Conservation (phyloP, 768 basidiomycete species). For the Suillus brevipes region DNA sequence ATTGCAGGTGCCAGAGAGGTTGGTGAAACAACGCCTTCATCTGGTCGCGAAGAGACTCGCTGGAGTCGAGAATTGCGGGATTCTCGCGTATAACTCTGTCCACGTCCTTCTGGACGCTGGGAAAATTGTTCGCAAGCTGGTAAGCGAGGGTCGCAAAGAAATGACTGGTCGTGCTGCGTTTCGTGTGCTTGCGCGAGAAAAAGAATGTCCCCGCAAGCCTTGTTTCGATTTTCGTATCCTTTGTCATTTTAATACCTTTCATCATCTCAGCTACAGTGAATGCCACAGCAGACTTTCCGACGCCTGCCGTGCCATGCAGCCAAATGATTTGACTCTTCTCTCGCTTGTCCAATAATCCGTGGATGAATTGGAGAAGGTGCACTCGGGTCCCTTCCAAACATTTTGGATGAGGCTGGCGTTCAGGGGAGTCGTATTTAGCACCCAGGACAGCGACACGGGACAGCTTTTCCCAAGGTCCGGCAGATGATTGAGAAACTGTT, state of each 20-base stretch:
- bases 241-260: not conserved
- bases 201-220: not conserved
- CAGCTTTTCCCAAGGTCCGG: not conserved
- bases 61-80: not conserved
- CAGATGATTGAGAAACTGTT: too few relatives aligned
- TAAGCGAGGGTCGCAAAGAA: not conserved
- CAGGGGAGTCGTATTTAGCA: not conserved
- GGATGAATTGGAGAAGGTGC: not conserved
- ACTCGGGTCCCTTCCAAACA: not conserved
- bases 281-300: not conserved
- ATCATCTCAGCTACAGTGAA: not conserved
- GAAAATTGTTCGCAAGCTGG: not conserved
- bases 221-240: not conserved
- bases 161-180: not conserved
- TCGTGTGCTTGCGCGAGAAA: not conserved
- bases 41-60: not conserved
- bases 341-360: not conserved
- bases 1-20: not conserved
- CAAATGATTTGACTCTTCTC: not conserved
- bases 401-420: not conserved
- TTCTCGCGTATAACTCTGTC: not conserved
- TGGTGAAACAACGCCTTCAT: not conserved
- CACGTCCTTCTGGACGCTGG: not conserved
- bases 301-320: not conserved
- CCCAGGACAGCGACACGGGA: not conserved